These are phyloP conservation scores for Colletotrichum sp. DNA, from an alignment of 2,329 filamentous ascomycete species.

Conservation along the genomic window DNA sequence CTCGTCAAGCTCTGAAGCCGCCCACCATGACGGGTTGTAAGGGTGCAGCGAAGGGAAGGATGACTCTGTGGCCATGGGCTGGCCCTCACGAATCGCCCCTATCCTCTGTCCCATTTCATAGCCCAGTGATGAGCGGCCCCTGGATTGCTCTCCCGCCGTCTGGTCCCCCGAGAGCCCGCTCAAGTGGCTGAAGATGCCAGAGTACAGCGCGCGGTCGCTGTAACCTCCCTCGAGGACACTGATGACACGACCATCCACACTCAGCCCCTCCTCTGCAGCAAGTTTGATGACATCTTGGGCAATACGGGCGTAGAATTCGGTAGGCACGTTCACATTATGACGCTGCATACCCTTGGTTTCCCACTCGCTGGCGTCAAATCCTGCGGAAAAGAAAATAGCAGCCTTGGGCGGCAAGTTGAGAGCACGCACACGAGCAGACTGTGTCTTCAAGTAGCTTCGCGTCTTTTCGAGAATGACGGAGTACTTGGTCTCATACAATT, in stretches of 20 bases:
- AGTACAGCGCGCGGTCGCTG: conserved; percentile 87
- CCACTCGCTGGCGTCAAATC: conserved; percentile 97
- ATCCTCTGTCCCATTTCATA: conserved; percentile 64
- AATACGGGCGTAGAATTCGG: conserved; percentile 92
- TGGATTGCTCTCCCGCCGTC: conserved; percentile 28
- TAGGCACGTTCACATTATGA: conserved; percentile 94
- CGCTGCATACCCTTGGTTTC: conserved; percentile 93
- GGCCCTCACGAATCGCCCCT: conserved; percentile 42
- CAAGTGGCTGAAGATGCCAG: conserved; percentile 88
- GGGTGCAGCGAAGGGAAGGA: conserved; percentile 39
- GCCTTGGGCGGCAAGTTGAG: conserved; percentile 72
- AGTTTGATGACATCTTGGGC: conserved; percentile 84
- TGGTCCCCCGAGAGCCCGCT: conserved; percentile 75
- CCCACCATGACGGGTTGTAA: conserved; percentile 79
- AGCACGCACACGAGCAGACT: conserved; percentile 69
- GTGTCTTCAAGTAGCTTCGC: conserved; percentile 74
- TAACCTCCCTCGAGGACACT: conserved; percentile 97
- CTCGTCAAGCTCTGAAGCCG: conserved; percentile 66
- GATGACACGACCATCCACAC: conserved; percentile 83
- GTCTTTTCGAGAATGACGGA: conserved; percentile 79
- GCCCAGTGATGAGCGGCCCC: conserved; percentile 49
- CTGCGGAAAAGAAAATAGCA: conserved; percentile 93
- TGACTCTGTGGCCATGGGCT: conserved; percentile 25
- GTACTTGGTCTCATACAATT: conserved; percentile 83
- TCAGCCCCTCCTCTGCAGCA: conserved; percentile 78